Evolutionary conservation across 2,329 filamentous ascomycete genomes (phyloP).

Genomic region (Fonsecaea monophora): DNA sequence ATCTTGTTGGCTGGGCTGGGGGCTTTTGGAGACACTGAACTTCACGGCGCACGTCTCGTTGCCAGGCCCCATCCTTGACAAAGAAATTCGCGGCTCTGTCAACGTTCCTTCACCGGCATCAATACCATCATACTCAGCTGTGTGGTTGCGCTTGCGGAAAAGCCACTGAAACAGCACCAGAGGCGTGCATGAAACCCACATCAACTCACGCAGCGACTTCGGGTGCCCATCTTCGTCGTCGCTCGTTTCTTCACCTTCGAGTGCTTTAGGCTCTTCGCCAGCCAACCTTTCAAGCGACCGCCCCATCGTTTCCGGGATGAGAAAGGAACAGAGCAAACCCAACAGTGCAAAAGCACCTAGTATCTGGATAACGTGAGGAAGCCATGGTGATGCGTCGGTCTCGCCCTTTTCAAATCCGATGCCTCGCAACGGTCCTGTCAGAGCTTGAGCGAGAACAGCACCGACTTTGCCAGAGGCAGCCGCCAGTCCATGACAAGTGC

Average conservation of each 20-base stretch:
- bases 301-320: constrained; percentile 78
- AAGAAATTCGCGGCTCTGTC: background rate
- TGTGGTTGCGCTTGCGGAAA: background rate
- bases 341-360: constrained; percentile 64
- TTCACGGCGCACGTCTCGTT: background rate
- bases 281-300: constrained; percentile 74
- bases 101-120: background rate
- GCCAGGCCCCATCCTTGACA: background rate
- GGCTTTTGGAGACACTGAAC: background rate
- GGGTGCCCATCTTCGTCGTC: constrained; percentile 13
- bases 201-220: background rate
- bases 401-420: constrained; percentile 58
- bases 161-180: constrained; percentile 17
- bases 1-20: background rate
- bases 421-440: constrained; percentile 67
- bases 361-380: constrained; percentile 70
- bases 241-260: constrained; percentile 49
- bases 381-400: constrained; percentile 66
- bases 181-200: constrained; percentile 25
- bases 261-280: constrained; percentile 67
- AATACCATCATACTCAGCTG: background rate
- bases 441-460: constrained; percentile 70
- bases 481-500: constrained; percentile 68
- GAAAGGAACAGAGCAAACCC: constrained; percentile 69
- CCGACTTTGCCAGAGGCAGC: constrained; percentile 72